Conservation (phyloP, 2,329 filamentous ascomycete species). For the Colletotrichum melonis region DNA sequence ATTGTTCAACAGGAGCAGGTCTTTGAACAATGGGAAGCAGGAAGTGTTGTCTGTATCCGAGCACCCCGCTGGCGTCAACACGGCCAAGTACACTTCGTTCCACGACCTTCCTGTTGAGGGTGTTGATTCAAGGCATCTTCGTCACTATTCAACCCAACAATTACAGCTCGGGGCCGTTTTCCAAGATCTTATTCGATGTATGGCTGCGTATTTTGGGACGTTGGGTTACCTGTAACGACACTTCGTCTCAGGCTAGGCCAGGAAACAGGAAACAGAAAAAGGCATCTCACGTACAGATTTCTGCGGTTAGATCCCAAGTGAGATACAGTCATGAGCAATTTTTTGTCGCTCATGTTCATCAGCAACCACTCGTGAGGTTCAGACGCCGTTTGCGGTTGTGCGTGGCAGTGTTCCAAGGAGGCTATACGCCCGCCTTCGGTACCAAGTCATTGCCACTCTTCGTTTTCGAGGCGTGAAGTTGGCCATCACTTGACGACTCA, state of each 20-base stretch:
- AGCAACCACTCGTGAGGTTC: background rate
- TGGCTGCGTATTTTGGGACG: background rate
- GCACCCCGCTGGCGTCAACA: background rate
- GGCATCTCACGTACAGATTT: background rate
- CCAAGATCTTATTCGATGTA: background rate
- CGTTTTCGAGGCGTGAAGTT: background rate
- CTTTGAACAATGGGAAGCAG: background rate
- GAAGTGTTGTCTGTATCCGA: background rate
- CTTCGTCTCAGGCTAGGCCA: background rate
- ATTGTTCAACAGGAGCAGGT: background rate
- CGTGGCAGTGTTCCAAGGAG: background rate
- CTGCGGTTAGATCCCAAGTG: background rate
- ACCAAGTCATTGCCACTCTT: too few relatives aligned
- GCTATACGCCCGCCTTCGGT: background rate
- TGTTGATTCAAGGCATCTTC: background rate
- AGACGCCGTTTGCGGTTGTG: background rate
- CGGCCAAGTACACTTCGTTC: background rate
- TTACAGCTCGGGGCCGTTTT: background rate
- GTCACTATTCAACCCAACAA: background rate
- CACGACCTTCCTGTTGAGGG: background rate
- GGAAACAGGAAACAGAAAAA: background rate
- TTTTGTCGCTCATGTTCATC: background rate
- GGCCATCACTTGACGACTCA: background rate
- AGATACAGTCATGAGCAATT: background rate
- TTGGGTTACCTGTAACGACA: background rate